Evolutionary conservation across 2,329 filamentous ascomycete species (phyloP), one percentile per base, ranked within the genome.

Genomic region (Tolypocladium cylindrosporum): DNA sequence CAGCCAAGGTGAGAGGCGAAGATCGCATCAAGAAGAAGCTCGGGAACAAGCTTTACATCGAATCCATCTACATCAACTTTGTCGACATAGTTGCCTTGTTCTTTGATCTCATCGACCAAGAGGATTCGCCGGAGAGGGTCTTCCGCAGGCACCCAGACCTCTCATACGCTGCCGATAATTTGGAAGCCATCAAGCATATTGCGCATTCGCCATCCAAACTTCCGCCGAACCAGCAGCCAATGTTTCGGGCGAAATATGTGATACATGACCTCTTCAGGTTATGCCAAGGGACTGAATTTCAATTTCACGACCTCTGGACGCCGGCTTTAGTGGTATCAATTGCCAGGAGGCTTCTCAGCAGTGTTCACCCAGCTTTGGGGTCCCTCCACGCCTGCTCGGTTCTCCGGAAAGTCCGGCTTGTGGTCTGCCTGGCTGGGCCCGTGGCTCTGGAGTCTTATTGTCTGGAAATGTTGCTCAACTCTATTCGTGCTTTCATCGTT

Each of bases 361-460:
- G 86, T 1, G 87, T 97, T 21, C 87, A 95, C 66, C 83, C 88
- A 24, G 89, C 91, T 0, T 76, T 97, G 7, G 95, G 94, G 0
- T 89, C 94, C 24, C 77, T 97, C 6, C 89, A 97, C 70, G 88
- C 90, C 42, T 94, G 91, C 68, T 88, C 91, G 1, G 85, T 96
- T 4, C 80, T 99, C 55, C 86, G 92, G 43, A 96, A 95, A 68
- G 80, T 97, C 53, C 83, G 91, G 40, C 82, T 97, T 10, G 74
- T 97, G 19, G 80, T 97, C 34, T 88, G 85, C 59, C 75, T 97
- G 52, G 88, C 91, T 34, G 91, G 91, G 0, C 70, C 83, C 0
- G 79, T 86, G 55, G 89, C 89, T n/a, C 77, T 88, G 31, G 76
- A 84, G 45, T 89, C 88, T 0, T 97, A 97, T 67, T 89, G 91